Base-by-base conservation (phyloP, 2,329 filamentous ascomycete genomes). In the Cercospora beticola region DNA sequence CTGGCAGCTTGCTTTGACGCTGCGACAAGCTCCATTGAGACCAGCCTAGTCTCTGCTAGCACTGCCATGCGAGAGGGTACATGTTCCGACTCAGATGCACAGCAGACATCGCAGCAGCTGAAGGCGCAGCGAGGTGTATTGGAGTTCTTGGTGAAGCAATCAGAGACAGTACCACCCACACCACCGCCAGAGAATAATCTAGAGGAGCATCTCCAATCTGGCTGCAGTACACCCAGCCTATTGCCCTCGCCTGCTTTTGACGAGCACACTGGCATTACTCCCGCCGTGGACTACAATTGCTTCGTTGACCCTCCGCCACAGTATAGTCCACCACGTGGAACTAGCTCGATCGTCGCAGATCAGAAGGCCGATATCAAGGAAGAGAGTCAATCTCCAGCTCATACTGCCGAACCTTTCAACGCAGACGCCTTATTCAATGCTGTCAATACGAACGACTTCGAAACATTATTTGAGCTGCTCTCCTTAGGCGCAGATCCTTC, bases 271-370 rank as follows among this genome's bases (percentile, higher is more conserved):
- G 74, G 73, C 40, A 69, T 74, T 21, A 76, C 71, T 2, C 74
- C 74, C 40, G 62, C 54, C 2, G 60, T 70, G 6, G 74, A 76
- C 64, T 57, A 68, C 6, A 70, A 62, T 62, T 71, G 67, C 58
- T 76, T 74, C 74, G 71, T 74, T 46, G 74, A 76, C 33, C 75
- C 75, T 56, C 75, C 75, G 23, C 75, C 75, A n/a, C 70, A 76
- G 54, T 76, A 76, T 62, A 74, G 70, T 18, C 73, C 75, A 23
- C 70, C 72, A 5, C 54, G 66, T 5, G 62, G 31, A 18, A 31
- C 36, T 5, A 62, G 62, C 9, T 60, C 68, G 26, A 43, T 58
- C 2, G 33, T 66, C 2, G 30, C 69, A 21, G 40, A 60, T 30
- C 68, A 73, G 30, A 73, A 74, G 56, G 40, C 56, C 16, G 70